Evolutionary conservation across 2,329 filamentous ascomycete genomes (phyloP).

Genomic region (Nemania diffusa): DNA sequence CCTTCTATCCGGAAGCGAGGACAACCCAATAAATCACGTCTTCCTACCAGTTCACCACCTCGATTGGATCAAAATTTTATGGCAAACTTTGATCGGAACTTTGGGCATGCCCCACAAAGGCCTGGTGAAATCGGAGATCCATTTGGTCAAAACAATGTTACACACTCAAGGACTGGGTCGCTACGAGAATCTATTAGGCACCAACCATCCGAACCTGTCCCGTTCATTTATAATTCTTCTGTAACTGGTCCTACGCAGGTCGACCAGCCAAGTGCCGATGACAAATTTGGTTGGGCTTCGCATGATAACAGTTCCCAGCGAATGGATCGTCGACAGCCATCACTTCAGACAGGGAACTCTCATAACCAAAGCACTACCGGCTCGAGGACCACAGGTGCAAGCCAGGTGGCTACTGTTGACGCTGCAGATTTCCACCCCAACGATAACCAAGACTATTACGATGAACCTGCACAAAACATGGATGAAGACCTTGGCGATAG

Average conservation of each 20-base stretch:
- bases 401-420: slow-evolving; percentile 16
- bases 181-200: slow-evolving; percentile 20
- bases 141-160: slow-evolving; percentile 36
- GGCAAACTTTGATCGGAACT: slow-evolving; percentile 36
- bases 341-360: slow-evolving; percentile 29
- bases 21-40: slow-evolving; percentile 31
- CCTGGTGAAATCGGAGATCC: slow-evolving; percentile 35
- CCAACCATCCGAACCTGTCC: slow-evolving; percentile 12
- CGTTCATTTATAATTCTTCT: slow-evolving; percentile 22
- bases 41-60: slow-evolving; percentile 33
- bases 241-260: slow-evolving; percentile 38
- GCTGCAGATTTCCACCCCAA: neutral
- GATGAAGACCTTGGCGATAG: slow-evolving; percentile 35
- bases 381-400: slow-evolving; percentile 33
- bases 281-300: slow-evolving; percentile 31
- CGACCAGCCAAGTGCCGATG: slow-evolving; percentile 35
- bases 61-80: slow-evolving; percentile 39
- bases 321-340: slow-evolving; percentile 29
- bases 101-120: slow-evolving; percentile 30
- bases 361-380: slow-evolving; percentile 34
- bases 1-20: slow-evolving; percentile 35
- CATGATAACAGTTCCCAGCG: slow-evolving; percentile 34
- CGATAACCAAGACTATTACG: slow-evolving; percentile 31
- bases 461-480: slow-evolving; percentile 38
- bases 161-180: slow-evolving; percentile 29